These are phyloP conservation scores for Capsicum rhomboideum DNA, from an alignment of 257 asterid genomes.

Conservation along the genomic window DNA sequence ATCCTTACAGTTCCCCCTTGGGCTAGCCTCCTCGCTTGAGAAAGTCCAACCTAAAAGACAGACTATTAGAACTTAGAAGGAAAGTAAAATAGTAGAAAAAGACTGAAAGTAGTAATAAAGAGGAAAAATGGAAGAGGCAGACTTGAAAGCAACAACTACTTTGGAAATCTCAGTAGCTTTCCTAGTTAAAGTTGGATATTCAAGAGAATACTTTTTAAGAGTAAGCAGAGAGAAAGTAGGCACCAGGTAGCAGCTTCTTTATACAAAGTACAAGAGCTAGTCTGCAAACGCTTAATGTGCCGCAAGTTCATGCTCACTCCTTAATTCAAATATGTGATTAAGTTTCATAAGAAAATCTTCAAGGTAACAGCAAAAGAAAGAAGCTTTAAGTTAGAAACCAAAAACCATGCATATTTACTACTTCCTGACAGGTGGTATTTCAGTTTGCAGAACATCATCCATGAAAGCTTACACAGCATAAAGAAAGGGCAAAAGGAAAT, in stretches of 20 bases:
- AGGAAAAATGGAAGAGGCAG: neutral
- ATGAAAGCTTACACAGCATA: neutral
- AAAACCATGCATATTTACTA: neutral
- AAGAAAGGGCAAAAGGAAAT: neutral
- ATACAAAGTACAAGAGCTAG: neutral
- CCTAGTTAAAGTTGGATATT: neutral
- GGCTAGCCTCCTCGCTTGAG: slow-evolving; percentile 86
- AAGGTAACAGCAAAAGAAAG: neutral
- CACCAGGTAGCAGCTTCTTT: neutral
- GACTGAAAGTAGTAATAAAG: neutral
- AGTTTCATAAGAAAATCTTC: neutral
- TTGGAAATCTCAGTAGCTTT: neutral
- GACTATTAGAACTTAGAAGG: no score
- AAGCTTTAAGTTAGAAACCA: neutral
- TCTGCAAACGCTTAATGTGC: neutral
- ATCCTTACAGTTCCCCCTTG: slow-evolving; percentile 60
- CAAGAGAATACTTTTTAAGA: neutral
- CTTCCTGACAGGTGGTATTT: neutral
- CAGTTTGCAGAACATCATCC: neutral
- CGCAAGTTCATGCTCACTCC: neutral
- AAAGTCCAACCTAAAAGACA: slow-evolving; percentile 66
- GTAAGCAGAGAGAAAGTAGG: neutral
- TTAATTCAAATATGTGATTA: neutral
- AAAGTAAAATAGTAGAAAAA: neutral
- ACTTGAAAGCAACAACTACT: neutral